phyloP scores from a whole-genome alignment of 257 asterid genomes.

The Henckelia pumila region DNA sequence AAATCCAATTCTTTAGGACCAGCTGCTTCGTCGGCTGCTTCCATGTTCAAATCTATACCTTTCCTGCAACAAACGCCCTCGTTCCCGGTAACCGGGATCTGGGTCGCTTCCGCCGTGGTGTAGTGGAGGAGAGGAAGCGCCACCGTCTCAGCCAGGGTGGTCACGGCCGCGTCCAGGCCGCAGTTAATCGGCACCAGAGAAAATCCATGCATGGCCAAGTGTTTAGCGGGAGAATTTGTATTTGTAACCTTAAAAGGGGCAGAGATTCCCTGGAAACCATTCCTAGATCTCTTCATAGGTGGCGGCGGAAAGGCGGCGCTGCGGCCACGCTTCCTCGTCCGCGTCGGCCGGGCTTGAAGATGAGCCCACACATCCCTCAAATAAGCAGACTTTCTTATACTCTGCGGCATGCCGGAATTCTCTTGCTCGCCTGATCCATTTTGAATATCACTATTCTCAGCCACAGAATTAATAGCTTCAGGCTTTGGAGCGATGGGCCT shows the following conservation, averaged over 20 bases:
- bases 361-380: constrained; percentile 72
- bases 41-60: constrained; percentile 54
- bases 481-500: constrained; percentile 97
- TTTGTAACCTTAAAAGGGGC: constrained; percentile 30
- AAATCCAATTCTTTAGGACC: constrained; percentile 49
- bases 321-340: constrained; percentile 79
- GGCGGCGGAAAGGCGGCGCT: constrained; percentile 62
- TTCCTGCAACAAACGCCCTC: background rate
- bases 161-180: constrained; percentile 43
- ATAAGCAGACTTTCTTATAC: constrained; percentile 62
- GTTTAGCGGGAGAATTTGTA: constrained; percentile 24
- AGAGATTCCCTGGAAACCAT: constrained; percentile 41
- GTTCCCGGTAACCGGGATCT: background rate
- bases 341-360: constrained; percentile 80
- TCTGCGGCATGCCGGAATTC: constrained; percentile 40
- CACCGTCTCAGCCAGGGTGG: constrained; percentile 43
- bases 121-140: constrained; percentile 45
- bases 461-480: constrained; percentile 27
- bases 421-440: constrained; percentile 21
- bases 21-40: constrained; percentile 34
- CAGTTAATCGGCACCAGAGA: constrained; percentile 45
- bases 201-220: constrained; percentile 44
- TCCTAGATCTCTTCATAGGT: constrained; percentile 39
- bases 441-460: background rate
- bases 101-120: constrained; percentile 1